These are phyloP conservation scores for Populus alba DNA, from an alignment of 345 rosid species.

Conservation along the genomic window DNA sequence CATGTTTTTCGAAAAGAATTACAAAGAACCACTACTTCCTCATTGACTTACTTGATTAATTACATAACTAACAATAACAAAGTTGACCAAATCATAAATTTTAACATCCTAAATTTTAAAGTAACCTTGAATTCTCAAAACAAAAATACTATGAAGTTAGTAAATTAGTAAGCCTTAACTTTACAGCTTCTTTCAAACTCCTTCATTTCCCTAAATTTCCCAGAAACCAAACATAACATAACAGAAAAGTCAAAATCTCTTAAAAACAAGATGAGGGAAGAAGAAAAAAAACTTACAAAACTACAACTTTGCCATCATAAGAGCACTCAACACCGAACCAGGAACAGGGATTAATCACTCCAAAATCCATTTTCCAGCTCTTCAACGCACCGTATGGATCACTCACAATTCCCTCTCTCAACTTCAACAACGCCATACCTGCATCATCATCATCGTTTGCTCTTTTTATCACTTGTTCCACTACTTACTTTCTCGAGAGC, in stretches of 20 bases:
- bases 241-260: background rate
- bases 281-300: slow-evolving; percentile 47
- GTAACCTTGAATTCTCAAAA: background rate
- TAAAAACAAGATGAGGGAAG: background rate
- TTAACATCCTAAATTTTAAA: background rate
- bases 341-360: slow-evolving; percentile 53
- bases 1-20: background rate
- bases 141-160: background rate
- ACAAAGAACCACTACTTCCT: background rate
- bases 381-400: slow-evolving; percentile 72
- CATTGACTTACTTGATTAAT: background rate
- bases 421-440: slow-evolving; percentile 66
- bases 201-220: background rate
- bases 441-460: slow-evolving; percentile 2
- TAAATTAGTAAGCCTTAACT: background rate
- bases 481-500: background rate
- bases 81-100: background rate
- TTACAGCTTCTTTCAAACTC: background rate
- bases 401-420: slow-evolving; percentile 52
- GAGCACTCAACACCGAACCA: slow-evolving; percentile 87
- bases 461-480: background rate
- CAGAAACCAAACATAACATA: background rate
- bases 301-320: slow-evolving; percentile 47
- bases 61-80: background rate
- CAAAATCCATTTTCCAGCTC: slow-evolving; percentile 49